Base-by-base conservation (phyloP, 495 filamentous ascomycete genomes). In the Podospora sp. region DNA sequence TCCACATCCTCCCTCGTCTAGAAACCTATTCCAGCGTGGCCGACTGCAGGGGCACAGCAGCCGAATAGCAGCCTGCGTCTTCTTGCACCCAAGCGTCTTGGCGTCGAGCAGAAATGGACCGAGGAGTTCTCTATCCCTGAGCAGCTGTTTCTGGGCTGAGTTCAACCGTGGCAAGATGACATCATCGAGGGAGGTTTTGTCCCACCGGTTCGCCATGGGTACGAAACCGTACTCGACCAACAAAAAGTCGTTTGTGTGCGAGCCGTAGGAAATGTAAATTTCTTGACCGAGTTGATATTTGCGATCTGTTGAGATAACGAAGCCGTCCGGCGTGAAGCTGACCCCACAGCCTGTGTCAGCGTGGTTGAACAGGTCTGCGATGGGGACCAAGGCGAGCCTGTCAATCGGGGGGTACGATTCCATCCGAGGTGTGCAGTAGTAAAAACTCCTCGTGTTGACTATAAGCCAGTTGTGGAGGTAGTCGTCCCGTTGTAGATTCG, bases 191-290 rank as follows among this genome's bases (percentile, higher is more conserved):
- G 78, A 81, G 12, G 89, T 70, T 64, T 82, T 81, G 67, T 93
- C 91, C 72, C 81, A 88, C 9, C 79, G 78, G 66, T 92, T 92
- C n/a, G 81, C 72, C 6, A 82, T 83, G 27, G 92, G 84, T 63
- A 88, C 85, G 73, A 93, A 93, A 0, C 91, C 91, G 76, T 94
- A 93, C 80, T 96, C 92, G 5, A 86, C 84, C 2, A 94, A 83
- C 21, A 94, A 79, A 67, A 92, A 91, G 75, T 94, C 92, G 71
- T 92, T 92, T 7, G 84, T 82, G 77, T 96, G 92, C 52, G 78
- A 72, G 7, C 92, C 92, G 70, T 96, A 96, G 60, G 86, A 89
- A 61, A 93, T 90, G 70, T 85, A 89, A 14, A 95, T 77, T 70
- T 96, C 91, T 46, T 92, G 87, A 9, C 89, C 90, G 25, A 73